Evolutionary conservation across 1,284 basidiomycete species (phyloP), one percentile per base, ranked within the genome.

Genomic region (Sutorius eximius): DNA sequence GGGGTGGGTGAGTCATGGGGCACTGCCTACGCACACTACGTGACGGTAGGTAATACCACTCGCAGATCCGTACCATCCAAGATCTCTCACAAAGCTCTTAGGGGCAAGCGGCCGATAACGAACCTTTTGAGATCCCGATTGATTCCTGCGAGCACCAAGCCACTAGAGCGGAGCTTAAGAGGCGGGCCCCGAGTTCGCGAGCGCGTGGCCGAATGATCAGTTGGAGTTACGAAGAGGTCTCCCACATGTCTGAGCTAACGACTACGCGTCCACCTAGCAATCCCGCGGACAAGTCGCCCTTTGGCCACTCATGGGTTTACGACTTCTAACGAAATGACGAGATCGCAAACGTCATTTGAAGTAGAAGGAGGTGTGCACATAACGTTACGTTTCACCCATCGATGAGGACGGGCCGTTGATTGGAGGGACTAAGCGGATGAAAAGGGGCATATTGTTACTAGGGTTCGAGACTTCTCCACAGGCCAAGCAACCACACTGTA

Each of bases 381-480:
- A 50, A 58, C 30, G 49, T 70, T 38, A 67, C 20, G 54, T 63
- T 53, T 56, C 49, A 49, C 22, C 47, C 49, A 33, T 56, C 49
- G 45, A 53, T 56, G 62, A 38, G 52, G 55, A 40, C 30, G 45
- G 42, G 32, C 34, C 57, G 18, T 44, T 45, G 51, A 48, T 57
- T 46, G 41, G 38, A 43, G 42, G 56, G 22, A 56, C 49, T 56
- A 65, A 46, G 13, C 72, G 73, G 51, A 82, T 73, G 61, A 73
- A 73, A 58, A 84, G 67, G 46, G 82, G 82, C 79, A 83, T 81
- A 68, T 80, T 80, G 68, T 81, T 82, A 37, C 81, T 78, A 53
- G 74, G 24, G 76, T 74, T 55, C 77, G 73, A 16, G 78, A 79
- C 61, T 77, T 81, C 53, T 83, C 77, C 61, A 79, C 76, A 18